These are phyloP conservation scores for Starmerella tilneyi DNA, from an alignment of 805 yeast species.

Conservation along the genomic window DNA sequence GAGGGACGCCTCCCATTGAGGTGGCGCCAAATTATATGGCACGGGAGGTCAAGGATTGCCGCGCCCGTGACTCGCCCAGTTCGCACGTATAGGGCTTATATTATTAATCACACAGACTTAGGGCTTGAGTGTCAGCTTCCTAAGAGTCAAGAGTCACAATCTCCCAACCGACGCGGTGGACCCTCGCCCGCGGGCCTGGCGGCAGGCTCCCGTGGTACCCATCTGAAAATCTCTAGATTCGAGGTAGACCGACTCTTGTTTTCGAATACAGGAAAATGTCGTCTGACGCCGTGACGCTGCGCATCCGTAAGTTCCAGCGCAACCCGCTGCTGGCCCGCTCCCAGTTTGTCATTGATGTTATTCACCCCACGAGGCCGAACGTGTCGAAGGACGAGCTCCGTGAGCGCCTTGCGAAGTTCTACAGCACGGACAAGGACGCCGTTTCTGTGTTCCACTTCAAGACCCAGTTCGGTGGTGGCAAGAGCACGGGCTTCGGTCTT, in stretches of 20 bases:
- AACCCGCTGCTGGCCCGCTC: conserved; percentile 99
- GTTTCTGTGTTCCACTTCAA: conserved; percentile 98
- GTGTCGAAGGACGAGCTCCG: conserved; percentile 99
- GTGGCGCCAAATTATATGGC: no score
- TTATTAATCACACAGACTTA: neutral
- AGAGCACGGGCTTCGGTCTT: conserved; percentile 98
- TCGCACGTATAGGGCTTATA: neutral
- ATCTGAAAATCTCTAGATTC: conserved; percentile 17
- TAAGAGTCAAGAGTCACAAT: conserved; percentile 1
- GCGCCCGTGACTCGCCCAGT: no score
- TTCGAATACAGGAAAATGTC: conserved; percentile 17
- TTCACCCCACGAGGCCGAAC: conserved; percentile 99
- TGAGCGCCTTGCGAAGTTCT: conserved; percentile 77
- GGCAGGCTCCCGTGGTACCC: conserved; percentile 4
- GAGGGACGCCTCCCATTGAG: no score
- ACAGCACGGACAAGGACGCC: conserved; percentile 88
- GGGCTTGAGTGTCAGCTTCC: neutral
- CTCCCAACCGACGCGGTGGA: conserved; percentile 19
- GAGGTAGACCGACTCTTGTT: conserved; percentile 13
- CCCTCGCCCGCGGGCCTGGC: conserved; percentile 18
- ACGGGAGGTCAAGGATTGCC: no score
- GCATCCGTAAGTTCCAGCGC: conserved; percentile 98
- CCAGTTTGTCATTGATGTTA: conserved; percentile 98
- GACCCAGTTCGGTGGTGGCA: conserved; percentile 99
- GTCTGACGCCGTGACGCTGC: conserved; percentile 99